These are phyloP conservation scores for Neofusicoccum ribis DNA, from an alignment of 2,329 filamentous ascomycete species.

Conservation along the genomic window DNA sequence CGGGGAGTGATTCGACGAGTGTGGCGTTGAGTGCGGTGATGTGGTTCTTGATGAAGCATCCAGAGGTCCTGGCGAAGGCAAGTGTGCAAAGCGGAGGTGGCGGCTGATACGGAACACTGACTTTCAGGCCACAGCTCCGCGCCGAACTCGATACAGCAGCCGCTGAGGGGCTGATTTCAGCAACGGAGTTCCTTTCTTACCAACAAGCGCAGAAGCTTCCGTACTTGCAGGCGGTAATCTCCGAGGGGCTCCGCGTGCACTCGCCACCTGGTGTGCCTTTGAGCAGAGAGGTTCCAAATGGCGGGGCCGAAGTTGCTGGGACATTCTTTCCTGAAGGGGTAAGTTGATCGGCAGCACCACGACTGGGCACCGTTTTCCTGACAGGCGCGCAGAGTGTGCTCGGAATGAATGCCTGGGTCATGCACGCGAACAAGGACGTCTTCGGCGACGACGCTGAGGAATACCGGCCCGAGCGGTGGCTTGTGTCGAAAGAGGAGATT, in stretches of 20 bases:
- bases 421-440: constrained; percentile 42
- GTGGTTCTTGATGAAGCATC: too few relatives aligned
- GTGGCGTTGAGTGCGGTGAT: too few relatives aligned
- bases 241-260: constrained; percentile 40
- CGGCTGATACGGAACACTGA: not conserved
- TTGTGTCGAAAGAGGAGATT: constrained; percentile 32
- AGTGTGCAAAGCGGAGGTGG: too few relatives aligned
- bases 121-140: too few relatives aligned
- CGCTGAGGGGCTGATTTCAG: not conserved
- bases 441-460: constrained; percentile 42
- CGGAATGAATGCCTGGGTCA: constrained; percentile 47
- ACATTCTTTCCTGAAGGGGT: constrained; percentile 28
- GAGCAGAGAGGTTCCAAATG: constrained; percentile 29
- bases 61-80: too few relatives aligned
- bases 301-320: constrained; percentile 33
- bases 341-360: not conserved
- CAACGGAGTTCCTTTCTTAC: not conserved
- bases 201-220: constrained; percentile 22
- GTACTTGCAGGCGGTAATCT: constrained; percentile 37
- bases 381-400: constrained; percentile 37
- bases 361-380: too few relatives aligned
- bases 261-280: constrained; percentile 35
- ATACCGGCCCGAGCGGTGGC: constrained; percentile 49
- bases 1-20: too few relatives aligned
- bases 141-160: too few relatives aligned